phyloP scores from a whole-genome alignment of 495 filamentous ascomycete genomes.

The Umbilicaria muhlenbergii region DNA sequence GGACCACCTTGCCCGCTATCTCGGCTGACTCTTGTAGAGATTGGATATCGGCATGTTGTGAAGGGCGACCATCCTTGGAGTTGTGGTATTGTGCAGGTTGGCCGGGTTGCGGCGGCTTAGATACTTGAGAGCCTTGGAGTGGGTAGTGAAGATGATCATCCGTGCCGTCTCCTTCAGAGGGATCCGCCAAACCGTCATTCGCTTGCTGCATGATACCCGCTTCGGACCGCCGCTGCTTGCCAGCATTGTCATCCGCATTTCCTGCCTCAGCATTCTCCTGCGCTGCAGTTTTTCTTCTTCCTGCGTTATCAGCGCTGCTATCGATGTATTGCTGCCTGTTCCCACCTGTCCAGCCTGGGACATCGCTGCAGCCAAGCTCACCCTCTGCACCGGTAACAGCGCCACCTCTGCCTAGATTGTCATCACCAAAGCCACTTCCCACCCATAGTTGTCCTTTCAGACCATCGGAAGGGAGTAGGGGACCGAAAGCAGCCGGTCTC shows the following conservation, averaged over 20 bases:
- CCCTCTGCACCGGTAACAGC: constrained; percentile 44
- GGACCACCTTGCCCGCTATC: constrained; percentile 80
- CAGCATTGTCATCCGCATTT: not conserved
- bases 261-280: constrained; percentile 2
- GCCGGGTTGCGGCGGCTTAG: constrained; percentile 20
- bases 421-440: constrained; percentile 76
- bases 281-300: constrained; percentile 16
- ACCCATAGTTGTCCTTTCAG: constrained; percentile 80
- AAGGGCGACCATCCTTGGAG: constrained; percentile 26
- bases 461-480: constrained; percentile 55
- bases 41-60: constrained; percentile 79
- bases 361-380: constrained; percentile 93
- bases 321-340: constrained; percentile 18
- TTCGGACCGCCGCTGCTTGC: constrained; percentile 7
- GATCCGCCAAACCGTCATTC: constrained; percentile 1
- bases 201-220: too few relatives aligned
- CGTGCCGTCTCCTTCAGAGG: constrained; percentile 58
- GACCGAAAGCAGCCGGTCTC: constrained; percentile 85
- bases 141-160: constrained; percentile 79
- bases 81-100: constrained; percentile 20
- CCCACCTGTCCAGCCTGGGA: constrained; percentile 72
- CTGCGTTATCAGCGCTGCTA: constrained; percentile 6
- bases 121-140: constrained; percentile 31
- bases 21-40: constrained; percentile 88
- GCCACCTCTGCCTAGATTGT: constrained; percentile 43